These are phyloP conservation scores for Trichosporon inkin DNA, from an alignment of 1,284 basidiomycete species.

Conservation along the genomic window DNA sequence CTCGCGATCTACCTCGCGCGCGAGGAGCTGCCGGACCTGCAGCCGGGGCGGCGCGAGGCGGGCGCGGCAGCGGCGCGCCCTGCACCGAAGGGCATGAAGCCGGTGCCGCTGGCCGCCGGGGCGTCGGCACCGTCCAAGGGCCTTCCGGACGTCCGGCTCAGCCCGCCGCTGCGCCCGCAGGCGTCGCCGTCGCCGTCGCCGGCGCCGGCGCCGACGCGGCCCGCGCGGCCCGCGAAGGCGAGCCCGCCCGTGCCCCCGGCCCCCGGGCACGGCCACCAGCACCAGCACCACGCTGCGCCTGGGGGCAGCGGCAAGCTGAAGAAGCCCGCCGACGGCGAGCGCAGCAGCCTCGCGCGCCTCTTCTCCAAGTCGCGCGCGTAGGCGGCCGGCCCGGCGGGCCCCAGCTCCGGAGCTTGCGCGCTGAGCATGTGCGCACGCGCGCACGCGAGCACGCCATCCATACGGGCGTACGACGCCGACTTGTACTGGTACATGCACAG, in stretches of 20 bases:
- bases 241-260: slow-evolving; percentile 1
- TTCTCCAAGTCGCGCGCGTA: background rate
- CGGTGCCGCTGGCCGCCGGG: background rate
- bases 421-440: too few species aligned
- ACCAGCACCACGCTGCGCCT: too few species aligned
- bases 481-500: too few species aligned
- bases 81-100: background rate
- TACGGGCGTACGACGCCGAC: too few species aligned
- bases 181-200: background rate
- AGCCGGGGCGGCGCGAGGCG: slow-evolving; percentile 9
- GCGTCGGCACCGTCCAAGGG: too few species aligned
- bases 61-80: background rate
- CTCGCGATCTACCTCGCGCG: slow-evolving; percentile 47
- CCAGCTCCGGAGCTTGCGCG: too few species aligned
- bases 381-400: background rate
- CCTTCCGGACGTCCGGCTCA: background rate
- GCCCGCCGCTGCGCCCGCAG: too few species aligned
- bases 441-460: too few species aligned
- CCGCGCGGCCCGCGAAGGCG: background rate
- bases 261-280: background rate
- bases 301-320: background rate
- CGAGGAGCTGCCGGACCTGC: slow-evolving; percentile 47
- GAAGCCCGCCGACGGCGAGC: background rate
- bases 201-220: background rate
- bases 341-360: background rate